phyloP scores from a whole-genome alignment of 208 protist genomes.

The Leptomonas pyrrhocoris region DNA sequence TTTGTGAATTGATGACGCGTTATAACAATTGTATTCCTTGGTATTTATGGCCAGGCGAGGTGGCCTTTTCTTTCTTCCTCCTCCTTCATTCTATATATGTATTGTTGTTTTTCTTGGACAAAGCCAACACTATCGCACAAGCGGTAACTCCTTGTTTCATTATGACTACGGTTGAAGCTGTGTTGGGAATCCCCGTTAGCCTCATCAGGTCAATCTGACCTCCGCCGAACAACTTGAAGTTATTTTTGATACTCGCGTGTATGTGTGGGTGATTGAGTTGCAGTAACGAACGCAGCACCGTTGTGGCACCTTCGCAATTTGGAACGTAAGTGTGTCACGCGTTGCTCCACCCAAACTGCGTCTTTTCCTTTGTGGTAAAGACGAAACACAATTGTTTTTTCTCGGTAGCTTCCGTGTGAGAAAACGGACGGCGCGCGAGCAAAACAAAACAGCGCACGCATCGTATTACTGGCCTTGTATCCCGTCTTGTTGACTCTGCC shows the following conservation, averaged over 20 bases:
- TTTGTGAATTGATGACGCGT: background rate
- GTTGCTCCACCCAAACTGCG: too few relatives aligned
- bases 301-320: too few relatives aligned
- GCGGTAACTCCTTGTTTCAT: conserved; percentile 6
- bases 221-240: too few relatives aligned
- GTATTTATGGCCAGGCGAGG: background rate
- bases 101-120: conserved; percentile 12
- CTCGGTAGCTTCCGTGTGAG: too few relatives aligned
- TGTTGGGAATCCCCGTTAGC: background rate
- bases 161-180: background rate
- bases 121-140: background rate
- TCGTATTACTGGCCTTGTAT: too few relatives aligned
- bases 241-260: background rate
- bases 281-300: background rate
- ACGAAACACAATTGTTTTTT: too few relatives aligned
- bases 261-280: background rate
- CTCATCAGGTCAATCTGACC: background rate
- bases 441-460: too few relatives aligned
- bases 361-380: too few relatives aligned
- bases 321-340: too few relatives aligned
- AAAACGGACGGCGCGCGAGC: too few relatives aligned
- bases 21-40: background rate
- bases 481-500: too few relatives aligned
- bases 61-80: background rate
- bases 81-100: conserved; percentile 19